phyloP scores from a whole-genome alignment of 2,329 filamentous ascomycete species.

The Cladosporium sp. region DNA sequence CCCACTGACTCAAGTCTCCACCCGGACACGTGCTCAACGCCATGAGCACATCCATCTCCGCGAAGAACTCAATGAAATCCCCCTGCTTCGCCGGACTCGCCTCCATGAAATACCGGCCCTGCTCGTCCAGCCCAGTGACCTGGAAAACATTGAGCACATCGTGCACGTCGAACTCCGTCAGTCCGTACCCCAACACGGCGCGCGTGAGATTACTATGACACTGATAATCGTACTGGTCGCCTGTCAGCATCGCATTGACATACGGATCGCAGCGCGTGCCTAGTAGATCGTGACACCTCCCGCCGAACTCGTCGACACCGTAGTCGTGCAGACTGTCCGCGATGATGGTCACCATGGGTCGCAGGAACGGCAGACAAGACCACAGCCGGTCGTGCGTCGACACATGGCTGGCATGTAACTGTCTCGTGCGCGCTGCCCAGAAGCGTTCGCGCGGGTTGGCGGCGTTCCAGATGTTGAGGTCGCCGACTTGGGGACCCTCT shows the following conservation, averaged over 20 bases:
- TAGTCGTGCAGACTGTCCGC: conserved; percentile 59
- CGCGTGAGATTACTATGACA: conserved; percentile 81
- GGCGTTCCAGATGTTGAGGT: conserved; percentile 79
- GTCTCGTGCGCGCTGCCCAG: conserved; percentile 77
- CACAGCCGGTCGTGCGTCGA: conserved; percentile 71
- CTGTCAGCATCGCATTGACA: conserved; percentile 71
- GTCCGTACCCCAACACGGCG: conserved; percentile 66
- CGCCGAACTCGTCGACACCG: conserved; percentile 55
- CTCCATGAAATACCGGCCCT: conserved; percentile 76
- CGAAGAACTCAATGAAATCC: conserved; percentile 73
- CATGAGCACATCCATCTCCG: conserved; percentile 72
- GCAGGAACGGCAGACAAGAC: conserved; percentile 74
- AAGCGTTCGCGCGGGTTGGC: conserved; percentile 77
- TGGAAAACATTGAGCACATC: conserved; percentile 87
- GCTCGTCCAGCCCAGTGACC: conserved; percentile 71
- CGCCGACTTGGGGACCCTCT: conserved; percentile 76
- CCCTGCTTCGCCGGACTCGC: conserved; percentile 57
- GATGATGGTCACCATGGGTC: conserved; percentile 69
- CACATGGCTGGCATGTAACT: conserved; percentile 76
- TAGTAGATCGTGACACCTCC: conserved; percentile 71
- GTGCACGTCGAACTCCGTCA: conserved; percentile 74
- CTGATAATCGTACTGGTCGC: conserved; percentile 74
- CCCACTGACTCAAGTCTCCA: conserved; percentile 79
- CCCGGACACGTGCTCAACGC: conserved; percentile 72
- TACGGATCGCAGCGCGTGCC: conserved; percentile 85